Conservation (phyloP, 2,329 filamentous ascomycete species). For the Grosmannia penicillata region DNA sequence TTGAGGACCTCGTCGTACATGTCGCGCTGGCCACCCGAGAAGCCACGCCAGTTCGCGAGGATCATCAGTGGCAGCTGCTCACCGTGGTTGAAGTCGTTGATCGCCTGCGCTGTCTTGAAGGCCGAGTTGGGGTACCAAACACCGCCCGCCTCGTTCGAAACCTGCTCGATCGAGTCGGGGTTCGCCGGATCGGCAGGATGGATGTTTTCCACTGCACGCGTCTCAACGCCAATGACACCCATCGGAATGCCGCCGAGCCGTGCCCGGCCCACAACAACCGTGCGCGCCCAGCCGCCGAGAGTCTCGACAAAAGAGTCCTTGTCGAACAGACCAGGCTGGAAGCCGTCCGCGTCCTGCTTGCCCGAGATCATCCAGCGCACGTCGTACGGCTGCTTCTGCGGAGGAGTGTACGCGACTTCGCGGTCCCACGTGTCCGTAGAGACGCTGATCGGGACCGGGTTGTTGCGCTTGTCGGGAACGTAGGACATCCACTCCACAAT, state of each 20-base stretch:
- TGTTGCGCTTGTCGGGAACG: conserved; percentile 87
- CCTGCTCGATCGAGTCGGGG: conserved; percentile 93
- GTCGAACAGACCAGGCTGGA: conserved; percentile 86
- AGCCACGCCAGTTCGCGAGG: conserved; percentile 98
- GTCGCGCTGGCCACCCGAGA: conserved; percentile 97
- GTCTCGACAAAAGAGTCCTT: conserved; percentile 93
- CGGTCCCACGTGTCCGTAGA: conserved; percentile 83
- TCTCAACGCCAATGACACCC: conserved; percentile 96
- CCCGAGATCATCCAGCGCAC: conserved; percentile 87
- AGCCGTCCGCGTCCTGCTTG: conserved; percentile 72
- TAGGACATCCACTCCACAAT: conserved; percentile 98
- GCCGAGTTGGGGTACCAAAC: conserved; percentile 99
- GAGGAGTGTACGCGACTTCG: conserved; percentile 71
- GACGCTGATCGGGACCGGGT: conserved; percentile 82
- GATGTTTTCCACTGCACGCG: conserved; percentile 89
- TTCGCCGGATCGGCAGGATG: conserved; percentile 95
- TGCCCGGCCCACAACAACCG: conserved; percentile 91
- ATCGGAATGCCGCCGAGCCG: conserved; percentile 94
- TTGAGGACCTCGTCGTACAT: conserved; percentile 99
- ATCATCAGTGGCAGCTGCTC: conserved; percentile 99
- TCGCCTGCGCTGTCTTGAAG: conserved; percentile 98
- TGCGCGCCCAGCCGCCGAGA: conserved; percentile 92
- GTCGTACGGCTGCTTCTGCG: conserved; percentile 76
- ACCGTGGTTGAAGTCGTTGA: conserved; percentile 97
- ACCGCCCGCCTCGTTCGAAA: conserved; percentile 88